Evolutionary conservation across 768 basidiomycete genomes (phyloP), one percentile per base, ranked within the genome.

Genomic region (Mycena metata): DNA sequence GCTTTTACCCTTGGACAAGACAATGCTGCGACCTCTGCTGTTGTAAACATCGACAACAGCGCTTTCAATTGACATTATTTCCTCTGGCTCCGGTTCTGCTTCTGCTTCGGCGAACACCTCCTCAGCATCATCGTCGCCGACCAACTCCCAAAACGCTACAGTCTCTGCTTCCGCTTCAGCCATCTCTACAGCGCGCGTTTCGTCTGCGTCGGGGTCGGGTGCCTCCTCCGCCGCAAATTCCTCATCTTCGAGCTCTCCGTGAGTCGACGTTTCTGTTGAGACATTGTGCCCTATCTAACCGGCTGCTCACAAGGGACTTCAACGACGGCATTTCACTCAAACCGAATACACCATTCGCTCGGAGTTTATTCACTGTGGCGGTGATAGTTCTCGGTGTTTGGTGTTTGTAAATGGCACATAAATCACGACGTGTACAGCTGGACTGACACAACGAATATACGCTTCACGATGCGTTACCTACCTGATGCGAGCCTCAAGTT

Each of bases 1-100:
- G 69, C 63, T 30, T 54, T 73, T 35, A 73, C 72, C 21, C 69
- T 71, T 24, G 69, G 62, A 24, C 26, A 57, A 10, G n/a, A n/a
- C n/a, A 52, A 42, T 23, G 72, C 69, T 26, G 21, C 42, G 21
- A 59, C 5, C 1, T 60, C 60, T 50, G 39, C 21, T 9, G 36
- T 47, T 26, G 60, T 23, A 1, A 15, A 17, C 26, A 19, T 24
- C 11, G 11, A 52, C 49, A 19, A 3, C 30, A 9, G 17, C 50
- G 26, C 33, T 4, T 6, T 49, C 49, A n/a, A n/a, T n/a, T n/a
- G n/a, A n/a, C n/a, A n/a, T n/a, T 51, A 39, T 26, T 21, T 58
- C 64, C 12, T 19, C 24, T n/a, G 5, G 30, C n/a, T 16, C 42
- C 39, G 47, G 24, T 17, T 50, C 63, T 35, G 39, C 46, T 1